A percentile compares a stretch with the other conserved stretches of the same genome.
phyloP scores from a whole-genome alignment of 192 early-diverging fungal genomes.

The Kappamyces sp. region DNA sequence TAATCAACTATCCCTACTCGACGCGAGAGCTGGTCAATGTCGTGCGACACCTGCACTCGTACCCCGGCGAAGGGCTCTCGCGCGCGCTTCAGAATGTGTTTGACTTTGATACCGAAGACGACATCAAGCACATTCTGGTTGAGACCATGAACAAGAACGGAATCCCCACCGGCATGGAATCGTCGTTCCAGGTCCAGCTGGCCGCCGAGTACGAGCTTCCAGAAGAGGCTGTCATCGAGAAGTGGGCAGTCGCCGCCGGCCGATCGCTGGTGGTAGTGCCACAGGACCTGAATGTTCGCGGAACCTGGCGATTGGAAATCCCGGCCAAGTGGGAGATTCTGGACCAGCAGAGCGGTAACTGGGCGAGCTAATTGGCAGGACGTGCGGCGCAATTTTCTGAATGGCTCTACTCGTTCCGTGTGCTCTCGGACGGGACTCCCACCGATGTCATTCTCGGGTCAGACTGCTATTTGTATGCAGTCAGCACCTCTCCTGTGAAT shows the following conservation, averaged over 20 bases:
- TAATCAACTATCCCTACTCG: conserved; percentile 80
- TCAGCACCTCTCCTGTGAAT: conserved; percentile 60
- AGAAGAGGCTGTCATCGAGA: conserved; percentile 45
- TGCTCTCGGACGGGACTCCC: conserved; percentile 59
- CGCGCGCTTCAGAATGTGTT: conserved; percentile 72
- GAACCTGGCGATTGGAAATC: background rate
- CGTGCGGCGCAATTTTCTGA: conserved; percentile 48
- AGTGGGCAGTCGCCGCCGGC: conserved; percentile 33
- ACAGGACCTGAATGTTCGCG: conserved; percentile 1
- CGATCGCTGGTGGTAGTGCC: too few species aligned
- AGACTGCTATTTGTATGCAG: conserved; percentile 46
- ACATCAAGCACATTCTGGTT: conserved; percentile 25
- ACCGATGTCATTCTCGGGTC: conserved; percentile 49
- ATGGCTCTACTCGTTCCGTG: conserved; percentile 59
- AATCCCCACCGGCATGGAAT: conserved; percentile 63
- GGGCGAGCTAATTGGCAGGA: background rate
- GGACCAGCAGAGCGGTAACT: conserved; percentile 3
- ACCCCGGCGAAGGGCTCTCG: conserved; percentile 63
- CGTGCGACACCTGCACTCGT: conserved; percentile 68
- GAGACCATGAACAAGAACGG: conserved; percentile 68
- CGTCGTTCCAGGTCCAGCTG: conserved; percentile 57
- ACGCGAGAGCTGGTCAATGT: conserved; percentile 75
- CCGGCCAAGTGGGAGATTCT: background rate
- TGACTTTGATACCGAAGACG: conserved; percentile 62
- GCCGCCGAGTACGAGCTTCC: conserved; percentile 44